Evolutionary conservation across 1,139 yeast genomes (phyloP).

Genomic region (Wickerhamomyces sp.): DNA sequence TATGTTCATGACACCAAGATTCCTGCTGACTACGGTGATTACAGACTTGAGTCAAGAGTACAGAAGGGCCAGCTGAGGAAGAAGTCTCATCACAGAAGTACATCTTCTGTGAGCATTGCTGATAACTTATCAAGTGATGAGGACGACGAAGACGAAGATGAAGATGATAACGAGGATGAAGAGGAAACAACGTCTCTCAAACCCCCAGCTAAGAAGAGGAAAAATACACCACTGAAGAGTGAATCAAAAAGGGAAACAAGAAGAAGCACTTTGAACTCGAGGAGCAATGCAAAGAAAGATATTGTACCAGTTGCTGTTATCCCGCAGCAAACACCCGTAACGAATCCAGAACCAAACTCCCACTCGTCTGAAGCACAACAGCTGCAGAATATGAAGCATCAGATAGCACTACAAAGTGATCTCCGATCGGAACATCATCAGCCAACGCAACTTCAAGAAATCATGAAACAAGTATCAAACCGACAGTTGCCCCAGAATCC

Average conservation of each 20-base stretch:
- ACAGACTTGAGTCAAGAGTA: constrained; percentile 30
- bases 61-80: constrained; percentile 10
- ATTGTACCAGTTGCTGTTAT: background rate
- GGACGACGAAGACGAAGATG: constrained; percentile 24
- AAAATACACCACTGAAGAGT: constrained; percentile 8
- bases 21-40: constrained; percentile 53
- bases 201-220: constrained; percentile 12
- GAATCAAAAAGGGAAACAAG: background rate
- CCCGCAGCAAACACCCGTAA: background rate
- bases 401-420: too few relatives aligned
- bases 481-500: too few relatives aligned
- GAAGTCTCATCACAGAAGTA: constrained; percentile 12
- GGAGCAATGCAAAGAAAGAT: background rate
- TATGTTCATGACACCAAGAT: constrained; percentile 53
- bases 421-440: too few relatives aligned
- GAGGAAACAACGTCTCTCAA: constrained; percentile 12
- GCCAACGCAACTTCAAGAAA: too few relatives aligned
- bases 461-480: too few relatives aligned
- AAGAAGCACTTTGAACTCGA: constrained; percentile 2
- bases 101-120: constrained; percentile 19
- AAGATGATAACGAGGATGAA: constrained; percentile 22
- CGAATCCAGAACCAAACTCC: too few relatives aligned
- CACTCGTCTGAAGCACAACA: background rate
- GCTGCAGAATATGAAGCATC: too few relatives aligned
- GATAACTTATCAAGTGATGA: constrained; percentile 19